phyloP scores from a whole-genome alignment of 306 rosid species.

The Boehmeria nivea region DNA sequence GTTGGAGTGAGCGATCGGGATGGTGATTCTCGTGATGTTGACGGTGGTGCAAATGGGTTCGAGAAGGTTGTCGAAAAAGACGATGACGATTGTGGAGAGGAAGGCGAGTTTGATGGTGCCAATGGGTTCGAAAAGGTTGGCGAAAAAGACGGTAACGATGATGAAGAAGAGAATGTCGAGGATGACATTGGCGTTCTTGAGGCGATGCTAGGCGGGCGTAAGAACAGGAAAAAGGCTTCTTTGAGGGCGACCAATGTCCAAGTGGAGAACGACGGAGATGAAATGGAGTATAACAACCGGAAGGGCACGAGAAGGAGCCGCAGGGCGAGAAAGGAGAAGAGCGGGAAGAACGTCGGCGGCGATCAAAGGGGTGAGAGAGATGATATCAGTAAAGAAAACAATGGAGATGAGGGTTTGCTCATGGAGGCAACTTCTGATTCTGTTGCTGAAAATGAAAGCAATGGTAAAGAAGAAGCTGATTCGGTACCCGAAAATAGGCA shows the following conservation, averaged over 20 bases:
- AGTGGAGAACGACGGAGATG: conserved; percentile 37
- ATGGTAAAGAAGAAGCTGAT: conserved; percentile 30
- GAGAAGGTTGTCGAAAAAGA: not conserved
- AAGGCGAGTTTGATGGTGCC: not conserved
- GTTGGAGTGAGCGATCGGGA: conserved; percentile 23
- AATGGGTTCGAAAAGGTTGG: conserved; percentile 2
- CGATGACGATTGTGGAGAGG: not conserved
- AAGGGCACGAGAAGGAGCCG: conserved; percentile 49
- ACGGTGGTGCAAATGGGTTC: conserved; percentile 1
- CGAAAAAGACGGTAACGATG: not conserved
- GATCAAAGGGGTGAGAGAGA: conserved; percentile 16
- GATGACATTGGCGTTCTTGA: conserved; percentile 51
- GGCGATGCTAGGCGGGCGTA: conserved; percentile 63
- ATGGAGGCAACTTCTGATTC: conserved; percentile 38
- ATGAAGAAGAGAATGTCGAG: conserved; percentile 19
- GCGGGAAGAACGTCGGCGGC: conserved; percentile 40
- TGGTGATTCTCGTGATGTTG: conserved; percentile 24
- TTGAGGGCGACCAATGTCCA: conserved; percentile 11
- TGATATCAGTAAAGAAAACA: conserved; percentile 13
- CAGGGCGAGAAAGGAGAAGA: conserved; percentile 54
- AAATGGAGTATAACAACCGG: conserved; percentile 46
- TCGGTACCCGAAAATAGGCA: conserved; percentile 33
- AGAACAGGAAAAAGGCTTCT: conserved; percentile 38
- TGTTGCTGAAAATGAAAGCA: conserved; percentile 23
- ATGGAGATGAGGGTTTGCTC: conserved; percentile 26